Base-by-base conservation (phyloP, 1,284 basidiomycete genomes). In the Puccinia novopanici region DNA sequence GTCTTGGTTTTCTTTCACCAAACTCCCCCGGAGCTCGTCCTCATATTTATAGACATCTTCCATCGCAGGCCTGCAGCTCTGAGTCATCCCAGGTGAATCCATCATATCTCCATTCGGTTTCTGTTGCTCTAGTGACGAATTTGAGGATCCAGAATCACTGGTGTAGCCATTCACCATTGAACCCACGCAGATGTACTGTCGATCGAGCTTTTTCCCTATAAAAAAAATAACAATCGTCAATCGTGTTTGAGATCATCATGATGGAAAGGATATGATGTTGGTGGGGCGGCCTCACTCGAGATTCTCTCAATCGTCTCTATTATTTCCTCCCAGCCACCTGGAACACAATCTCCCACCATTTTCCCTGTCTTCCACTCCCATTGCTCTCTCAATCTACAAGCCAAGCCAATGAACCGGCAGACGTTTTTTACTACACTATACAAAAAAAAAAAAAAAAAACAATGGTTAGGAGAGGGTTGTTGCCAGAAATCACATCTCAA, bases 241-340 rank as follows among this genome's bases (percentile, higher is more conserved):
- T 45, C 15, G 15, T 45, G 6, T 17, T 34, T 34, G 30, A 1
- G 30, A 45, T 57, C 34, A 61, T 40, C 30, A 48, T 55, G 13
- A 30, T 22, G 52, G 0, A 37, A n/a, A 55, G 2, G n/a, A 40
- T 6, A 68, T 3, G 5, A n/a, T n/a, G n/a, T n/a, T n/a, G n/a
- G n/a, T n/a, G 9, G 2, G 6, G 27, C 2, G 1, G 19, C n/a
- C 63, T 77, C 27, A 77, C 75, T 34, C 1, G 75, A 77, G n/a
- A 68, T 55, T 22, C 24, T 57, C 54, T 77, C 63, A 15, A 77
- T 42, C 24, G 63, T 50, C 19, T 77, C 59, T 2, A 68, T 24
- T 50, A 57, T 42, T 30, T 77, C 63, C 24, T 77, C 75, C 75
- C 75, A 77, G 19, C 75, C 75, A 70, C 75, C 75, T 37, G 10